Percentiles rank a stretch among this genome's conserved stretches.
Evolutionary conservation across 371 early-diverging fungal species (phyloP).

Genomic region (Apophysomyces sp.): DNA sequence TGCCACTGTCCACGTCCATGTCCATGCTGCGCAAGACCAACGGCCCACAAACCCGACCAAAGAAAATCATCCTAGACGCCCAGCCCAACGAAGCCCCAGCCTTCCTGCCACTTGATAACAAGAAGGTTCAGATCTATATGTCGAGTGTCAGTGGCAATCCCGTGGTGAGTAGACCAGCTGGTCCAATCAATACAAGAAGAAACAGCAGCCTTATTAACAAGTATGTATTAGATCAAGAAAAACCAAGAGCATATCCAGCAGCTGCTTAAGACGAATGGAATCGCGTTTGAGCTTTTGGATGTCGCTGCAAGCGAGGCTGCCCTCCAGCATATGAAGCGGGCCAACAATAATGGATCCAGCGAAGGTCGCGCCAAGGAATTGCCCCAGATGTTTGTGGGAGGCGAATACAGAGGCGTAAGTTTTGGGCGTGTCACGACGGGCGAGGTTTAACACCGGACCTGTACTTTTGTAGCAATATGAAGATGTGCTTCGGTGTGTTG

Average conservation of each 20-base stretch:
- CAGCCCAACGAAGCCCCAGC: slow-evolving; percentile 22
- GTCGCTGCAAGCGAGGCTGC: slow-evolving; percentile 45
- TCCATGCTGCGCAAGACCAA: slow-evolving; percentile 18
- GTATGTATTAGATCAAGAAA: slow-evolving; percentile 49
- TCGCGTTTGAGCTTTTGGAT: slow-evolving; percentile 41
- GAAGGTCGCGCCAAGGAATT: slow-evolving; percentile 34
- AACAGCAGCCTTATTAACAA: too few species aligned
- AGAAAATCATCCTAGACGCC: background rate
- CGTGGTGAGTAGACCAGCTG: slow-evolving; percentile 17
- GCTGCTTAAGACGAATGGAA: slow-evolving; percentile 23
- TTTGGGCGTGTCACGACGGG: too few species aligned
- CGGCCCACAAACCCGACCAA: slow-evolving; percentile 12
- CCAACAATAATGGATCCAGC: slow-evolving; percentile 31
- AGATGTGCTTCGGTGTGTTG: slow-evolving; percentile 24
- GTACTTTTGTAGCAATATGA: slow-evolving; percentile 31
- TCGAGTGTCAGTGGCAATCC: slow-evolving; percentile 45
- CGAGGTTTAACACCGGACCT: too few species aligned
- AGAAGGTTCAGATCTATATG: slow-evolving; percentile 43
- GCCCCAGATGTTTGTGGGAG: slow-evolving; percentile 45
- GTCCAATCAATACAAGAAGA: too few species aligned
- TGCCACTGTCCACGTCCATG: slow-evolving; percentile 7
- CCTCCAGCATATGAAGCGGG: slow-evolving; percentile 39
- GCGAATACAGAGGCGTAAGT: slow-evolving; percentile 43
- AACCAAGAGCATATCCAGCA: slow-evolving; percentile 48
- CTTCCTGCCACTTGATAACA: slow-evolving; percentile 36